A percentile compares a stretch with the other conserved stretches of the same genome.
Evolutionary conservation across 2,329 filamentous ascomycete species (phyloP).

Genomic region (Curvularia verruculosa): DNA sequence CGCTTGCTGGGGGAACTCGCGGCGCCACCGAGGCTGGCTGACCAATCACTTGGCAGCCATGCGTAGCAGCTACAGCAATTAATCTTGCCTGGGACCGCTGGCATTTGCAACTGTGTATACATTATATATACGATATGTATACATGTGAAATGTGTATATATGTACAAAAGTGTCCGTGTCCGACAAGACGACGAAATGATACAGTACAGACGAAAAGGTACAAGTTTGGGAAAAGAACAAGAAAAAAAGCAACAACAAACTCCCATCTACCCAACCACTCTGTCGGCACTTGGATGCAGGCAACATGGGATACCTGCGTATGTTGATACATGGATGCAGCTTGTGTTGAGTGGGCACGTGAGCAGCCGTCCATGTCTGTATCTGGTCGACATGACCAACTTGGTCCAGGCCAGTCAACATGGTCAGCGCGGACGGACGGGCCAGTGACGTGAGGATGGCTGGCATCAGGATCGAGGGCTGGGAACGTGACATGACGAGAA

Average conservation of each 20-base stretch:
- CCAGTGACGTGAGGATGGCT: too few relatives aligned
- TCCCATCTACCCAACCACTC: not conserved
- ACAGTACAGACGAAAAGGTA: not conserved
- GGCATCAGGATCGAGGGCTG: too few relatives aligned
- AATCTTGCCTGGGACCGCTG: too few relatives aligned
- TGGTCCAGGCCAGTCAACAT: not conserved
- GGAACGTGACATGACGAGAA: conserved; percentile 58
- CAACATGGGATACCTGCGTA: not conserved
- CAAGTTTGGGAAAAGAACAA: not conserved
- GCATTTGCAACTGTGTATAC: not conserved
- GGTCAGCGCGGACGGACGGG: too few relatives aligned
- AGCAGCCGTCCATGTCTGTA: not conserved
- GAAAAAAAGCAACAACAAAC: not conserved
- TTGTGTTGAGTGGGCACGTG: not conserved
- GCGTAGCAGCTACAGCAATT: too few relatives aligned
- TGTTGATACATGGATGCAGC: not conserved
- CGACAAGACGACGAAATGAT: not conserved
- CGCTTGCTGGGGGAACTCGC: conserved; percentile 20
- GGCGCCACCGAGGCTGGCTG: conserved; percentile 23
- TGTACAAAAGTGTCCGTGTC: not conserved
- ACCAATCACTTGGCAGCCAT: conserved; percentile 22
- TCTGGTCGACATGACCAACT: not conserved
- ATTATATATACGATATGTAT: not conserved
- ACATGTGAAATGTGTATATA: not conserved
- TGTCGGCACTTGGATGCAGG: not conserved